Evolutionary conservation across 75 land plant genomes (phyloP).

Genomic region (Picea sitchensis): DNA sequence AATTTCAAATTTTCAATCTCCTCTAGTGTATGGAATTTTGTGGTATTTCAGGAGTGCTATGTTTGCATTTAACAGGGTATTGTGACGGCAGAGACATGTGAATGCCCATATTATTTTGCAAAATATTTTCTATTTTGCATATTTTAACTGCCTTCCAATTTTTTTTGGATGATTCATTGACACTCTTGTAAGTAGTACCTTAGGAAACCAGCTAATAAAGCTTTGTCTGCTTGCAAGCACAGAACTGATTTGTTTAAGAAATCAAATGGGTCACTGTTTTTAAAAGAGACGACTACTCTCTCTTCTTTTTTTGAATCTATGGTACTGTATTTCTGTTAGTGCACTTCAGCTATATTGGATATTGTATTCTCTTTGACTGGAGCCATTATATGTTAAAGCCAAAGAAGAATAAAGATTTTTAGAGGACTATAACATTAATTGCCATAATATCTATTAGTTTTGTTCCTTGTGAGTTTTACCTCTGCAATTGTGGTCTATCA

Average conservation of each 20-base stretch:
- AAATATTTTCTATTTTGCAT: neutral
- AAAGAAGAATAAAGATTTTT: too few species aligned
- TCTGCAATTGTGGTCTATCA: neutral
- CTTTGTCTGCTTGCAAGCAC: neutral
- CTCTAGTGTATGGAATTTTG: constrained; percentile 1
- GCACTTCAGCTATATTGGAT: neutral
- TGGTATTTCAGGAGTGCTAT: constrained; percentile 45
- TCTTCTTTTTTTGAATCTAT: too few species aligned
- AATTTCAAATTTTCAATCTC: neutral
- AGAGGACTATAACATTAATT: neutral
- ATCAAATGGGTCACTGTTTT: constrained; percentile 47
- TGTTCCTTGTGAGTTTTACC: too few species aligned
- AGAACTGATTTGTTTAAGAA: constrained; percentile 66
- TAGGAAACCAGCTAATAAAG: neutral
- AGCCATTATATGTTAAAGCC: neutral
- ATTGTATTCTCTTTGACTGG: neutral
- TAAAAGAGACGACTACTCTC: constrained; percentile 53
- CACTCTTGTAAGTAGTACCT: neutral
- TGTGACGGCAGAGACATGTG: constrained; percentile 93
- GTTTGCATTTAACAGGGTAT: constrained; percentile 68
- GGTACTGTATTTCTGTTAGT: neutral
- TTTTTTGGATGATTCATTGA: neutral
- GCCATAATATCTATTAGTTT: neutral
- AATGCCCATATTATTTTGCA: constrained; percentile 21
- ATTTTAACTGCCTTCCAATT: neutral